Conservation (phyloP, 1,284 basidiomycete genomes). For the Sphaerobolus stellatus region DNA sequence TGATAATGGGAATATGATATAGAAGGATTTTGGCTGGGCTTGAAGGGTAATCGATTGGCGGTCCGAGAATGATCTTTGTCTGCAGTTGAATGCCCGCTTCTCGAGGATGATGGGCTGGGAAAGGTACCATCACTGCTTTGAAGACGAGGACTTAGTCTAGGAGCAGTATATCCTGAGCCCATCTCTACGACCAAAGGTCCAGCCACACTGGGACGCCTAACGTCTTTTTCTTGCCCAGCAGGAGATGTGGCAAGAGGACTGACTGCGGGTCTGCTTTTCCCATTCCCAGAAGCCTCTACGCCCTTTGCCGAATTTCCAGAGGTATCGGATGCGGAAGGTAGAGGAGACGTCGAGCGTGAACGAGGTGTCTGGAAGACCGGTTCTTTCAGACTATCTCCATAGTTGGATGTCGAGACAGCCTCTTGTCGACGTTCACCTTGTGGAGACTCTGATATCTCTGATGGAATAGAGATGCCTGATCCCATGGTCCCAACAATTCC, state of each 20-base stretch:
- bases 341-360: conserved; percentile 49
- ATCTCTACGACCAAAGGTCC: conserved; percentile 52
- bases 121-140: background rate
- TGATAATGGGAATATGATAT: conserved; percentile 58
- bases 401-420: background rate
- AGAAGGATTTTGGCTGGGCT: conserved; percentile 12
- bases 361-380: conserved; percentile 55
- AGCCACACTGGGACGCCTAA: conserved; percentile 55
- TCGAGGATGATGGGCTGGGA: background rate
- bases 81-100: background rate
- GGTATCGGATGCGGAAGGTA: conserved; percentile 32
- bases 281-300: conserved; percentile 14
- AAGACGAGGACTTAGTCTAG: conserved; percentile 7
- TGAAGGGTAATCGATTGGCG: conserved; percentile 9
- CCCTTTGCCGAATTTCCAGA: conserved; percentile 31
- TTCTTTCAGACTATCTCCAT: conserved; percentile 14
- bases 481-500: conserved; percentile 52
- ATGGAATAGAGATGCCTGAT: conserved; percentile 23
- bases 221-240: conserved; percentile 59
- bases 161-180: conserved; percentile 18
- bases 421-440: background rate
- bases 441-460: conserved; percentile 19
- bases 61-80: background rate
- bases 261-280: background rate
- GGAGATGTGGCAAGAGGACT: conserved; percentile 49